Evolutionary conservation across 2,329 filamentous ascomycete genomes (phyloP).

Genomic region (Alternaria sp.): DNA sequence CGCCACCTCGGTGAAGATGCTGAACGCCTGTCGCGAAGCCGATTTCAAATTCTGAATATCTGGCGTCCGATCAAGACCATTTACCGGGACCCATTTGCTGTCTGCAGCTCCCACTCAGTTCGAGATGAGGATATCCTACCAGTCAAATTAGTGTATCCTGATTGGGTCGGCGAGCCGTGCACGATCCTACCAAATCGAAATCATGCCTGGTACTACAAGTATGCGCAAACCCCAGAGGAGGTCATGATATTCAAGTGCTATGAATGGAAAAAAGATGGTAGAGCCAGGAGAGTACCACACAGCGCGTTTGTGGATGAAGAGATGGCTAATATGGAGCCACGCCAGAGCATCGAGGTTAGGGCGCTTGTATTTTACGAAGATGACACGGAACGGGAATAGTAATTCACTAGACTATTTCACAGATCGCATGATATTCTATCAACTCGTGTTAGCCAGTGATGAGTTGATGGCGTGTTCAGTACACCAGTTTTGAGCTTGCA

Average conservation of each 20-base stretch:
- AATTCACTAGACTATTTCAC: background rate
- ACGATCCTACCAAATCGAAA: background rate
- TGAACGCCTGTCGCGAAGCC: conserved; percentile 35
- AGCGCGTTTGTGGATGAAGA: conserved; percentile 43
- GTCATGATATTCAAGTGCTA: conserved; percentile 49
- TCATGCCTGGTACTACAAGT: conserved; percentile 45
- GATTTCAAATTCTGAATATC: conserved; percentile 50
- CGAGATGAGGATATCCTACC: conserved; percentile 26
- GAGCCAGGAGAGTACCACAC: conserved; percentile 47
- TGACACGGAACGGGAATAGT: background rate
- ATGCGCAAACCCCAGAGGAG: conserved; percentile 38
- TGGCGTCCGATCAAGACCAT: conserved; percentile 49
- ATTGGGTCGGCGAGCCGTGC: background rate
- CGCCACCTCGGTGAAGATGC: conserved; percentile 44
- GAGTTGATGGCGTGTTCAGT: background rate
- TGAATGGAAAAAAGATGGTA: conserved; percentile 45
- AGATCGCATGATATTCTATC: background rate
- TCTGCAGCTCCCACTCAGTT: conserved; percentile 43
- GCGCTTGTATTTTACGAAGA: conserved; percentile 47
- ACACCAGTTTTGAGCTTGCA: background rate
- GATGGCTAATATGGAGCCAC: conserved; percentile 35
- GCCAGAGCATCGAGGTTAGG: conserved; percentile 50
- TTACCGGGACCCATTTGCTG: conserved; percentile 42
- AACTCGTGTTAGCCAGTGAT: background rate
- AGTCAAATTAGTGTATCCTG: background rate